Percentiles rank a stretch among this genome's conserved stretches.
Evolutionary conservation across 2,329 filamentous ascomycete species (phyloP).

Genomic region (Arthroderma sp.): DNA sequence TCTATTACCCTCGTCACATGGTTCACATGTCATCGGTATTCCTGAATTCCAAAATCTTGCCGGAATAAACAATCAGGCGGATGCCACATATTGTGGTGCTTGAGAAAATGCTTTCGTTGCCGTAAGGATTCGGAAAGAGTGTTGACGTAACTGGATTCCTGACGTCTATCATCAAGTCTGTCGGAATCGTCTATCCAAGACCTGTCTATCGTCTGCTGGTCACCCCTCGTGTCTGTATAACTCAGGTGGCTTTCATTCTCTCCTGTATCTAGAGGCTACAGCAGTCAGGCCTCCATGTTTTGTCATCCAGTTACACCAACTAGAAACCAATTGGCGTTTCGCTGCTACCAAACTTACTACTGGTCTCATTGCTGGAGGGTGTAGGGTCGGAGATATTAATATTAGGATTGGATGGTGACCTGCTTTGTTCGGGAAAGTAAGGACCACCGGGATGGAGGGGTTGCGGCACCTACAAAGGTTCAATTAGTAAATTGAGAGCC

Average conservation of each 20-base stretch:
- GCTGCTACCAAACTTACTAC: constrained; percentile 16
- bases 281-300: not conserved
- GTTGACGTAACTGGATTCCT: not conserved
- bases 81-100: constrained; percentile 10
- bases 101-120: constrained; percentile 2
- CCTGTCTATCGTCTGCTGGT: not conserved
- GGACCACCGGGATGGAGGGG: constrained; percentile 35
- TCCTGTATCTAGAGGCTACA: not conserved
- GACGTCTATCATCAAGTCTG: not conserved
- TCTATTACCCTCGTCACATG: no score
- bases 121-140: not conserved
- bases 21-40: no score
- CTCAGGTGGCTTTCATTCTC: not conserved
- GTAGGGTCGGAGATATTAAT: not conserved
- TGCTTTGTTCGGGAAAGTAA: constrained; percentile 27
- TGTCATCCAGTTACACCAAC: not conserved
- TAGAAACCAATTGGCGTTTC: constrained; percentile 5
- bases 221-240: no score
- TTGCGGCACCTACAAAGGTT: constrained; percentile 23
- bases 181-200: not conserved
- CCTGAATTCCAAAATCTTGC: constrained; percentile 11
- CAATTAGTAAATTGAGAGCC: constrained; percentile 23
- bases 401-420: not conserved
- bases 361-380: constrained; percentile 4
- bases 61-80: constrained; percentile 15